Conservation (phyloP, 1,284 basidiomycete species). For the Leccinum cinnamomeum region DNA sequence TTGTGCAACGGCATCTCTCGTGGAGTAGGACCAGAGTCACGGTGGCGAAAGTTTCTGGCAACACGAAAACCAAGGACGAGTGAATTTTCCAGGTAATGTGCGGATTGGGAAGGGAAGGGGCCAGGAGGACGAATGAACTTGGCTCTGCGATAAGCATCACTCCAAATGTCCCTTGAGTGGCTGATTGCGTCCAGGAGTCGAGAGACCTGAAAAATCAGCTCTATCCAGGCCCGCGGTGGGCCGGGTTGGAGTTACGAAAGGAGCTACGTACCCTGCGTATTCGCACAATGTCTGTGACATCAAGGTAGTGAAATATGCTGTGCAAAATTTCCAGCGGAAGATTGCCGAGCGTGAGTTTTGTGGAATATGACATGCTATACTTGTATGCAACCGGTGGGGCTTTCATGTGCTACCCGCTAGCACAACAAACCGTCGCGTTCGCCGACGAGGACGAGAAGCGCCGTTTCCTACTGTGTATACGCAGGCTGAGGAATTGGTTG, state of each 20-base stretch:
- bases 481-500: background rate
- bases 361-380: background rate
- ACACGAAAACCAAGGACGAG: slow-evolving; percentile 15
- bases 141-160: slow-evolving; percentile 14
- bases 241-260: background rate
- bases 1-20: background rate
- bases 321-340: background rate
- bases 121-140: slow-evolving; percentile 22
- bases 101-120: slow-evolving; percentile 19
- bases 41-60: background rate
- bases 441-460: background rate
- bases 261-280: background rate
- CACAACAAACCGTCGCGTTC: background rate
- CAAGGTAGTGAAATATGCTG: background rate
- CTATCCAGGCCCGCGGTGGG: background rate
- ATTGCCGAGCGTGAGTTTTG: background rate
- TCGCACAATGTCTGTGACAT: background rate
- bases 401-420: background rate
- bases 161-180: slow-evolving; percentile 17
- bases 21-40: background rate
- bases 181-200: slow-evolving; percentile 11
- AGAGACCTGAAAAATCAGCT: slow-evolving; percentile 16
- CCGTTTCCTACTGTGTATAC: background rate
- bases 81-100: slow-evolving; percentile 12
- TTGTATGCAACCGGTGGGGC: background rate